phyloP scores from a whole-genome alignment of 2,329 filamentous ascomycete species.

The Ophiostoma pallidulum region DNA sequence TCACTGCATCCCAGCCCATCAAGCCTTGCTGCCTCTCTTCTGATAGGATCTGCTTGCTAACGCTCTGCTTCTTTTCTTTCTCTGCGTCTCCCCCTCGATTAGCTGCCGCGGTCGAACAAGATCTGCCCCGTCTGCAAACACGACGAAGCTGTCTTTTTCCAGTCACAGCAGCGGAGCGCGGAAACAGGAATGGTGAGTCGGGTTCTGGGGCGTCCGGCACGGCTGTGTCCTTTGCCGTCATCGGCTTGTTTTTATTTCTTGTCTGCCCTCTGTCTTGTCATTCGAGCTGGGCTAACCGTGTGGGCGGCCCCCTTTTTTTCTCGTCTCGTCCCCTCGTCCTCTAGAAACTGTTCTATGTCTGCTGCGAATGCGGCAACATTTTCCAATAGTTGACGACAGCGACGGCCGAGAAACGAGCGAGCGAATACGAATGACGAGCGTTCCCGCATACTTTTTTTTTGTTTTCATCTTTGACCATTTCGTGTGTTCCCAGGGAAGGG shows the following conservation, averaged over 20 bases:
- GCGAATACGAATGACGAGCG: slow-evolving; percentile 15
- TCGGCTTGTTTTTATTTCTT: slow-evolving; percentile 2
- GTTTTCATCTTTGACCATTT: too few relatives aligned
- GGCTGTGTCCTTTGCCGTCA: too few relatives aligned
- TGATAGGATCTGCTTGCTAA: slow-evolving; percentile 17
- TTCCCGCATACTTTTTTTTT: too few relatives aligned
- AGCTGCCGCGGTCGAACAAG: slow-evolving; percentile 87
- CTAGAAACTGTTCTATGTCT: slow-evolving; percentile 89
- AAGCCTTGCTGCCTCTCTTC: neutral
- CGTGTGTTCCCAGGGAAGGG: too few relatives aligned
- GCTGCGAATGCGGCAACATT: slow-evolving; percentile 86
- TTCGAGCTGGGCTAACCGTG: neutral
- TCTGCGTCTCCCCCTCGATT: slow-evolving; percentile 24
- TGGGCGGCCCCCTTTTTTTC: neutral
- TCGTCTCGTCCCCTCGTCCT: neutral
- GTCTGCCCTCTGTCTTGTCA: neutral
- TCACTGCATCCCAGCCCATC: too few relatives aligned
- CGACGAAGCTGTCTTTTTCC: slow-evolving; percentile 93
- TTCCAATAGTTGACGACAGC: slow-evolving; percentile 43
- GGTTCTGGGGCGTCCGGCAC: neutral
- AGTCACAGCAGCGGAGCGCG: slow-evolving; percentile 92
- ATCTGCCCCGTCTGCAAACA: slow-evolving; percentile 77
- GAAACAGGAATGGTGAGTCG: slow-evolving; percentile 97
- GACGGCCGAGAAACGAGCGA: slow-evolving; percentile 7
- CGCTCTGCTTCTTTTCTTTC: slow-evolving; percentile 19